A percentile compares a stretch with the other conserved stretches of the same genome.
Conservation (phyloP, 495 filamentous ascomycete genomes). For the Xylaria longipes region DNA sequence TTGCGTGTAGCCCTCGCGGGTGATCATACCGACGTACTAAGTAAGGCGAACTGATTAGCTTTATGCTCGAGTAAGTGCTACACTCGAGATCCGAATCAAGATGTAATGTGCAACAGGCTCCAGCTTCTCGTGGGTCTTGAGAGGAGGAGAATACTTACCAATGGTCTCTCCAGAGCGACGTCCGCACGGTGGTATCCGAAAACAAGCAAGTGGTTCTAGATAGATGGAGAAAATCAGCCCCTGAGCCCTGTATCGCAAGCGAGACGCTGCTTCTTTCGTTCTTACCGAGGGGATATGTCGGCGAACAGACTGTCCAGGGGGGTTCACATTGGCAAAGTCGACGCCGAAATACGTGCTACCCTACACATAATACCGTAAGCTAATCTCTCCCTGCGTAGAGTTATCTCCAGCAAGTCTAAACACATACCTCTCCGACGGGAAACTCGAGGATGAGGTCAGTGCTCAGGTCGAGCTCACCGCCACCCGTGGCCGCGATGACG, state of each 20-base stretch:
- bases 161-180: background rate
- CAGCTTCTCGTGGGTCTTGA: too few relatives aligned
- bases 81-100: too few relatives aligned
- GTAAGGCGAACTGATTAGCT: background rate
- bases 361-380: background rate
- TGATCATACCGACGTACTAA: constrained; percentile 14
- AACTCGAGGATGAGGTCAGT: constrained; percentile 12
- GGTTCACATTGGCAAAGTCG: background rate
- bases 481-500: background rate
- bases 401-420: background rate
- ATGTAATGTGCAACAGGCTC: too few relatives aligned
- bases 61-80: background rate
- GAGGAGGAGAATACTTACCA: background rate
- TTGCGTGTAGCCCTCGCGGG: background rate
- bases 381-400: background rate
- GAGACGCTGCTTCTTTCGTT: background rate
- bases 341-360: background rate
- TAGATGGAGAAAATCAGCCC: background rate
- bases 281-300: constrained; percentile 2
- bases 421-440: constrained; percentile 6
- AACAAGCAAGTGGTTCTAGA: background rate
- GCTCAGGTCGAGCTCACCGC: background rate
- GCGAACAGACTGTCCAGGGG: background rate
- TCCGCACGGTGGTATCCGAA: constrained; percentile 5
- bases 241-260: background rate